phyloP scores from a whole-genome alignment of 495 filamentous ascomycete species.

The Penicillium herquei region DNA sequence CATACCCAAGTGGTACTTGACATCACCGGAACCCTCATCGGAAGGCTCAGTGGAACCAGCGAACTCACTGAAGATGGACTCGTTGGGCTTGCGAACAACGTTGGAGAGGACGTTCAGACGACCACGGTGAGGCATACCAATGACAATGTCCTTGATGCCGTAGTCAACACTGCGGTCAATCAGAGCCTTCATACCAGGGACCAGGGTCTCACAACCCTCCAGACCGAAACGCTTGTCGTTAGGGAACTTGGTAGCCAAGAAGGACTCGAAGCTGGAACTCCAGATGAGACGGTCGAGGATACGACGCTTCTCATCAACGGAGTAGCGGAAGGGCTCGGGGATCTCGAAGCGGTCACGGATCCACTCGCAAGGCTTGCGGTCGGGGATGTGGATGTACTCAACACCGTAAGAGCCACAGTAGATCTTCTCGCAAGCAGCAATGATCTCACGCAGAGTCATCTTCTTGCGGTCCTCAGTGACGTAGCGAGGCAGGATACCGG shows the following conservation, averaged over 20 bases:
- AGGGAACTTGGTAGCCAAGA: constrained; percentile 94
- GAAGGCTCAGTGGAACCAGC: constrained; percentile 81
- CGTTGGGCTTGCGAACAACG: constrained; percentile 97
- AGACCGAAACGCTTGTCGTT: constrained; percentile 99
- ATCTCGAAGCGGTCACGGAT: constrained; percentile 91
- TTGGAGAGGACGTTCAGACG: constrained; percentile 98
- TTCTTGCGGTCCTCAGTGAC: constrained; percentile 81
- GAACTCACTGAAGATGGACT: constrained; percentile 99
- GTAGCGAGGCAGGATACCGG: constrained; percentile 94
- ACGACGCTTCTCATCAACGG: constrained; percentile 92
- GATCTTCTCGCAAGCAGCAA: constrained; percentile 86
- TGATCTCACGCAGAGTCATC: constrained; percentile 95
- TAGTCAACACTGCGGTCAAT: constrained; percentile 98
- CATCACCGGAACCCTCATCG: constrained; percentile 96
- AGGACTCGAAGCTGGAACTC: constrained; percentile 93
- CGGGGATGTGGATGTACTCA: constrained; percentile 98
- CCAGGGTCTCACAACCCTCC: constrained; percentile 92
- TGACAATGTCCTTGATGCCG: constrained; percentile 97
- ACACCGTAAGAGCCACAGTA: constrained; percentile 97
- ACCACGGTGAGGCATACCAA: constrained; percentile 98
- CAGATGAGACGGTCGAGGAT: constrained; percentile 97
- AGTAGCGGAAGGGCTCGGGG: constrained; percentile 91
- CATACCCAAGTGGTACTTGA: constrained; percentile 99
- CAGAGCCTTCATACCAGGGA: constrained; percentile 98
- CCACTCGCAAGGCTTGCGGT: constrained; percentile 98